phyloP scores from a whole-genome alignment of 2,329 filamentous ascomycete species.

The Curvularia eragrostidis region DNA sequence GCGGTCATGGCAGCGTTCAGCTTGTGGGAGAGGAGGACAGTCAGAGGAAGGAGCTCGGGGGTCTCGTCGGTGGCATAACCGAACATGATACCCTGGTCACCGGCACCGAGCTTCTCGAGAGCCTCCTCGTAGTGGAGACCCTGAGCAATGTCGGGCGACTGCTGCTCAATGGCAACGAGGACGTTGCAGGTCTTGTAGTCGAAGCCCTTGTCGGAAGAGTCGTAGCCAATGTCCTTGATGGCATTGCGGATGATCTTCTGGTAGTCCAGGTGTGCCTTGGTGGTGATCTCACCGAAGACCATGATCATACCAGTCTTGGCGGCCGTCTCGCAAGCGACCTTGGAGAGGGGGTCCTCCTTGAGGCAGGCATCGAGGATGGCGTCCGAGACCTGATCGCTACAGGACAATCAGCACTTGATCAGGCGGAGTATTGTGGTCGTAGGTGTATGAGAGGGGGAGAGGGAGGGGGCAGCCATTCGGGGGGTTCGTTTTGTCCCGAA shows the following conservation, averaged over 20 bases:
- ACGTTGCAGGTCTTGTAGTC: conserved; percentile 99
- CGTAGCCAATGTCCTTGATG: conserved; percentile 99
- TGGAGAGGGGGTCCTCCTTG: conserved; percentile 92
- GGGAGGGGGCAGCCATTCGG: not conserved
- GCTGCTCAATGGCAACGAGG: conserved; percentile 98
- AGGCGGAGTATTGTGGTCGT: not conserved
- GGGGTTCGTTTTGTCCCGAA: conserved; percentile 3
- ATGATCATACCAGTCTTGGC: conserved; percentile 99
- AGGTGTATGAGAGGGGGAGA: not conserved
- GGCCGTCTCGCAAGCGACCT: conserved; percentile 97
- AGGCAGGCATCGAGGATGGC: conserved; percentile 98
- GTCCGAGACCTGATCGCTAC: conserved; percentile 92
- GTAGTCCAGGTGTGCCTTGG: conserved; percentile 95
- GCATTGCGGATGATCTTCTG: conserved; percentile 93
- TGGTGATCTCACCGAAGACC: conserved; percentile 85
- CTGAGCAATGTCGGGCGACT: conserved; percentile 98
- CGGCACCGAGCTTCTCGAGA: conserved; percentile 95
- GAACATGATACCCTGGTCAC: conserved; percentile 99
- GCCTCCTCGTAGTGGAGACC: conserved; percentile 98
- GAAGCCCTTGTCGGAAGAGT: conserved; percentile 96
- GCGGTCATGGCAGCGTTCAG: conserved; percentile 94
- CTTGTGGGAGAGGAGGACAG: conserved; percentile 92
- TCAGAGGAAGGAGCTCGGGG: conserved; percentile 93
- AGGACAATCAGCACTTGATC: conserved; percentile 31
- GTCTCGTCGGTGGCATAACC: conserved; percentile 99